Evolutionary conservation across 2,329 filamentous ascomycete species (phyloP), one percentile per base, ranked within the genome.

Genomic region (Pseudocercospora fuligena): DNA sequence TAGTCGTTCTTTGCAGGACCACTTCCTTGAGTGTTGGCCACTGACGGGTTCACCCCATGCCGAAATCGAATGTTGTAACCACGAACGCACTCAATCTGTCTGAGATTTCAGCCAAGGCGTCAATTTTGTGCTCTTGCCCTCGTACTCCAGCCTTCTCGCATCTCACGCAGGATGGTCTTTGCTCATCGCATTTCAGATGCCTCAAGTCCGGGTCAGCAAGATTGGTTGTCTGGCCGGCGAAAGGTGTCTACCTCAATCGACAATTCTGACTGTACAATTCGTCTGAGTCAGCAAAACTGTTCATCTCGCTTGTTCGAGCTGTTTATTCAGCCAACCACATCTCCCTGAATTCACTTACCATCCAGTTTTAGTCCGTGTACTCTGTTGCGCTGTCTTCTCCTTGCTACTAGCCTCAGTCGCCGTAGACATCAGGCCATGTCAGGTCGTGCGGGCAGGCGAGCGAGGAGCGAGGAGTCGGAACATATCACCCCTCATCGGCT

Each of bases 1-100:
- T 74, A 76, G 4, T 76, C 75, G 40, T 70, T 71, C 65, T 75
- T 76, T 5, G 70, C 68, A 11, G 70, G 56, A n/a, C 72, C 72
- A 29, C 69, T 71, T 16, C 66, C 75, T 57, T 73, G 72, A 51
- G 64, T 14, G 25, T 73, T 74, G 23, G 70, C 69, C 11, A 75
- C 70, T 51, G 69, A 72, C 33, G 75, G 74, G 63, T 76, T 76
- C 21, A 72, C 69, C 11, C 72, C 72, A 69, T 78, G 75, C 63
- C 73, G 69, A 65, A 77, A 78, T 7, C 74, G 70, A 61, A 78
- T 74, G 43, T 76, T 75, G 67, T 74, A 74, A 5, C 74, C 74
- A 46, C 75, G 61, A 9, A 75, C 68, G 54, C 75, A 77, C 49
- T 76, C 73, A 29, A 75, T 74, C 53, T 57, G 16, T 57, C 31